Evolutionary conservation across 73 alveolate genomes (phyloP), one percentile per base, ranked within the genome.

Genomic region (Paramecium primaurelia): DNA sequence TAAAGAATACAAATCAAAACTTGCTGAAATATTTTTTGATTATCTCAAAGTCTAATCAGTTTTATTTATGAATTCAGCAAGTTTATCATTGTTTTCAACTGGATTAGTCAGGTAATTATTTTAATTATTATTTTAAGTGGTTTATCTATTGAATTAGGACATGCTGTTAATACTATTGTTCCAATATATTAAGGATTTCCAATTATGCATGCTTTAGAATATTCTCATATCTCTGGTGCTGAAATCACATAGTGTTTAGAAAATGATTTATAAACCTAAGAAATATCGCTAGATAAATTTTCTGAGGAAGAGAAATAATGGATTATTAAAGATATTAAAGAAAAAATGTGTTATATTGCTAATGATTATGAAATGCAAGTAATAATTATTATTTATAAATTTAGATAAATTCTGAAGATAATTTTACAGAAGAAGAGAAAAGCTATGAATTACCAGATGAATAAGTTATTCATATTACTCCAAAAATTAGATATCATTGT

Each of bases 141-240:
- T 3, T 44, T 89, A 44, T 77, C 88, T 2, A 83, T 89, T 73
- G 94, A 89, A 71, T 69, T 83, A 26, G 94, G 94, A 5, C 94
- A 89, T 44, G 88, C 92, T 40, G 68, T 89, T 4, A 89, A 77
- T 45, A 89, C 94, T 1, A 71, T 77, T 49, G 88, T 89, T 1
- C 94, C 94, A 8, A 83, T 89, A 37, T 89, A 71, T 89, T 42
- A 89, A 54, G 94, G 94, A n/a, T 89, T 45, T 44, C 92, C 94
- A 18, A 89, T 89, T n/a, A 64, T 83, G 49, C 94, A 89, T 71
- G 94, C 94, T 1, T 64, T 89, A 11, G 54, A 89, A 59, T 73
- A 22, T 58, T 42, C 86, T 30, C 88, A 68, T 42, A 34, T 89
- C 6, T 71, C 94, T 11, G 94, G 94, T 2, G 25, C 71, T 32